Evolutionary conservation across 257 asterid species (phyloP).

Genomic region (Cruciata laevipes): DNA sequence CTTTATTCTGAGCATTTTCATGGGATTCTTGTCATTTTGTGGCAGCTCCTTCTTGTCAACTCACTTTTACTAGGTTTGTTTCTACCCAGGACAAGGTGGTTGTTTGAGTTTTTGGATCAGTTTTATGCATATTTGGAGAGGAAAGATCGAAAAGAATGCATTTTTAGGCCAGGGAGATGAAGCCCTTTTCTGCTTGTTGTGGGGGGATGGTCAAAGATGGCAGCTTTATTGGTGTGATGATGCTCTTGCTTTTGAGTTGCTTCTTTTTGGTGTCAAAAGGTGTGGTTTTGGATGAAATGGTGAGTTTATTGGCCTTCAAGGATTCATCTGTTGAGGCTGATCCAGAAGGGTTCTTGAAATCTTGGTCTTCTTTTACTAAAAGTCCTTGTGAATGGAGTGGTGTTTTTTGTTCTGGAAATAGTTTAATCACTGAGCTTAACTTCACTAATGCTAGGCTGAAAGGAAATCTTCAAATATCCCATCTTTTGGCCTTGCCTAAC

Average conservation of each 20-base stretch:
- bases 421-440: constrained; percentile 47
- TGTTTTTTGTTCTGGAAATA: constrained; percentile 58
- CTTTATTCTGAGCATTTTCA: constrained; percentile 10
- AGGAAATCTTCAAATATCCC: constrained; percentile 54
- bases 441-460: constrained; percentile 48
- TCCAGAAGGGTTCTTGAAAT: constrained; percentile 47
- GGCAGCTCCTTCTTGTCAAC: neutral
- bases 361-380: constrained; percentile 45
- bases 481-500: constrained; percentile 41
- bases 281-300: constrained; percentile 35
- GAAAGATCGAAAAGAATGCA: constrained; percentile 1
- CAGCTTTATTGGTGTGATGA: constrained; percentile 19
- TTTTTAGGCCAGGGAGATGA: constrained; percentile 28
- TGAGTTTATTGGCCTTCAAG: constrained; percentile 51
- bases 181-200: constrained; percentile 5
- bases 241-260: constrained; percentile 28
- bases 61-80: constrained; percentile 13
- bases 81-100: neutral
- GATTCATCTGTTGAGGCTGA: constrained; percentile 54
- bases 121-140: constrained; percentile 32
- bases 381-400: constrained; percentile 71
- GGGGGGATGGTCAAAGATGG: constrained; percentile 28
- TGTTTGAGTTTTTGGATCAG: neutral
- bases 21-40: constrained; percentile 8
- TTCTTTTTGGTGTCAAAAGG: constrained; percentile 36